A percentile compares a stretch with the other conserved stretches of the same genome.
These are phyloP conservation scores for Lipomyces starkeyi DNA, from an alignment of 805 yeast species.

Conservation along the genomic window DNA sequence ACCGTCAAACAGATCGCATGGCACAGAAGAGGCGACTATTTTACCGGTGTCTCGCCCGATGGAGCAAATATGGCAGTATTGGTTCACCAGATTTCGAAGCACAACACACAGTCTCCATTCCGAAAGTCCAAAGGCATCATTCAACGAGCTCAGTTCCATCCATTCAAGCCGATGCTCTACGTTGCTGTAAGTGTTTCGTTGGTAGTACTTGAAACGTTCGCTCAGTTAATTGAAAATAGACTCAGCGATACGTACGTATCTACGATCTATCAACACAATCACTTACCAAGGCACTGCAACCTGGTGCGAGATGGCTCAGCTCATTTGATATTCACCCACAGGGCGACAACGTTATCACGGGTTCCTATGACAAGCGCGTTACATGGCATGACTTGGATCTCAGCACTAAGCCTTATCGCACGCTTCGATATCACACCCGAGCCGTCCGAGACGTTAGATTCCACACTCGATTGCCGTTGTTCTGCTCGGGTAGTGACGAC, in stretches of 20 bases:
- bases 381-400: slow-evolving; percentile 97
- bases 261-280: slow-evolving; percentile 89
- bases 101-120: slow-evolving; percentile 95
- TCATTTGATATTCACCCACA: slow-evolving; percentile 89
- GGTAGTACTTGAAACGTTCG: not conserved
- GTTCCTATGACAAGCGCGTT: slow-evolving; percentile 92
- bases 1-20: slow-evolving; percentile 83
- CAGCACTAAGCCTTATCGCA: slow-evolving; percentile 88
- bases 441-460: slow-evolving; percentile 89
- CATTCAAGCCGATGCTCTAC: slow-evolving; percentile 89
- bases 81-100: slow-evolving; percentile 93
- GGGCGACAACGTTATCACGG: slow-evolving; percentile 92
- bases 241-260: slow-evolving; percentile 89
- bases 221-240: slow-evolving; percentile 41
- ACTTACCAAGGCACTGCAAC: slow-evolving; percentile 80
- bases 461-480: slow-evolving; percentile 88
- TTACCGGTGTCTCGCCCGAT: slow-evolving; percentile 95
- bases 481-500: slow-evolving; percentile 95
- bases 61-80: slow-evolving; percentile 86
- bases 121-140: slow-evolving; percentile 89
- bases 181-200: slow-evolving; percentile 57
- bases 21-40: slow-evolving; percentile 98
- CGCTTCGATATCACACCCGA: slow-evolving; percentile 89
- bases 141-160: slow-evolving; percentile 97
- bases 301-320: slow-evolving; percentile 96